Base-by-base conservation (phyloP, 257 asterid species). In the Jacaranda mimosifolia region DNA sequence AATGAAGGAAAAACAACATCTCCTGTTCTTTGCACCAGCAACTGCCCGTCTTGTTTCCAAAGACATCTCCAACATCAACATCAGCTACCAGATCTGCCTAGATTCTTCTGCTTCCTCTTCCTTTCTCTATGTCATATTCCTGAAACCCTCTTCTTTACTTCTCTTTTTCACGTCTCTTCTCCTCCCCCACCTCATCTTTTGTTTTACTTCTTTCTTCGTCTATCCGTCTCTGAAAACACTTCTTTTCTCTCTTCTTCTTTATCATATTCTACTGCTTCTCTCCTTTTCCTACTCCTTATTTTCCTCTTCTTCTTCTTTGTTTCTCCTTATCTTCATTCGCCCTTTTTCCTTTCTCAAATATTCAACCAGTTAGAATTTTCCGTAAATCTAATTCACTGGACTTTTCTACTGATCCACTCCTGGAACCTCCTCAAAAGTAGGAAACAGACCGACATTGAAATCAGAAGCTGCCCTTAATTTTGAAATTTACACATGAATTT, bases 21-120 rank as follows among this genome's bases (percentile, higher is more conserved):
- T 72, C 56, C n/a, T 40, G 43, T 21, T 72, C 57, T 40, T 40
- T 56, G 15, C 19, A 70, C 49, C 39, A 53, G 63, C 52, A 38
- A 57, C 10, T n/a, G 14, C 32, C 14, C 56, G 56, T 57, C 55
- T 39, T n/a, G 19, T 39, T 55, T 38, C 52, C 76, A 45, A 4
- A 14, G 18, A 53, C 18, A 53, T 9, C n/a, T n/a, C 60, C 45
- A 40, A 40, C 3, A 9, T n/a, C 7, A 6, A n/a, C n/a, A n/a
- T n/a, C n/a, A n/a, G n/a, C n/a, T n/a, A n/a, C n/a, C n/a, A n/a
- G n/a, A 15, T 53, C 9, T 53, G 18, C 60, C 42, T 10, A 42
- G 32, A 58, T 40, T 62, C 70, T 13, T 53, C 40, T 65, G 36
- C 10, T 48, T 63, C 26, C 14, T 18, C 45, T 73, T 70, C 45